Evolutionary conservation across 2,329 filamentous ascomycete genomes (phyloP), one percentile per base, ranked within the genome.

Genomic region (Penicillium sp.): DNA sequence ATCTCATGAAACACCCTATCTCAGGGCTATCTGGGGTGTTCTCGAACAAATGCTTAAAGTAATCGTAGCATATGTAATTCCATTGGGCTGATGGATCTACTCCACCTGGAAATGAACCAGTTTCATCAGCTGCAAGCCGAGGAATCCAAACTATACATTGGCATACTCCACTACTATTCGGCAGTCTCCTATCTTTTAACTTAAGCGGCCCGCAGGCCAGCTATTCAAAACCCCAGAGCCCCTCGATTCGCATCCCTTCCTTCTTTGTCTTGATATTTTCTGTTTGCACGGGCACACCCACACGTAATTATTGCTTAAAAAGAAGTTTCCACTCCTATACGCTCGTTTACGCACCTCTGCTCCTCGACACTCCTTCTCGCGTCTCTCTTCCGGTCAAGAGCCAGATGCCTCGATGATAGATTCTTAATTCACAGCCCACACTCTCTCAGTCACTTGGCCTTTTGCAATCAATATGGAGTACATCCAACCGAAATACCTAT

Each of bases 401-500:
- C 26, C 28, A 23, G 20, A 42, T 38, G 43, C 13, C 26, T 32
- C 31, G 42, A 51, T 51, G 45, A 40, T 20, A 32, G 34, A 46
- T 38, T 2, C 26, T 31, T 51, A 35, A 53, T 40, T 26, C 37
- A 34, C 16, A 29, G 20, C 14, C 23, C 37, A 31, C 36, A 24
- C 27, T 45, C 36, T 18, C 27, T 46, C 40, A 13, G 42, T 31
- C 28, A 26, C 41, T 42, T 26, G 24, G 24, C 9, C 24, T 3
- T 20, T 23, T 23, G 36, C 32, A 31, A 24, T 29, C 49, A 35
- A n/a, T 24, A 58, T 58, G 55, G 51, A 55, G 9, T 55, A 55
- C 23, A 53, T 58, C 16, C 54, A 55, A 18, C 47, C 47, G 5
- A 49, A 42, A 14, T 44, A 55, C 31, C 38, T 58, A 9, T 58